Evolutionary conservation across 768 basidiomycete genomes (phyloP), one percentile per base, ranked within the genome.

Genomic region (Exidia glandulosa): DNA sequence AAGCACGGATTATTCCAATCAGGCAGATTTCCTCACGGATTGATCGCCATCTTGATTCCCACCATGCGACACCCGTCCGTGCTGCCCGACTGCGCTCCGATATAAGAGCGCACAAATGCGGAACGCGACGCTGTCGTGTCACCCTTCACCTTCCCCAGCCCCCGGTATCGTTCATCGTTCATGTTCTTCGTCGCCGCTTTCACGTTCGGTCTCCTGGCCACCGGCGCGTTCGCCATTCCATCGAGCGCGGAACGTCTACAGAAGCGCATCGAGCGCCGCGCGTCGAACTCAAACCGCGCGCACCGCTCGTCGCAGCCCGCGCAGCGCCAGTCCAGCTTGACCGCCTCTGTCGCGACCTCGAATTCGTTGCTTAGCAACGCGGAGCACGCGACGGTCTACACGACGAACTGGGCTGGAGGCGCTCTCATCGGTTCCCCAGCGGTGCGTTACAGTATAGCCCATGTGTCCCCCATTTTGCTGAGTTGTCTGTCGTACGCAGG

Each of bases 381-480:
- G 52, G 65, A 64, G 12, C 59, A 71, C 60, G 64, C 60, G 50
- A 14, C 16, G 41, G 67, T 66, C 62, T 70, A 69, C 69, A 70
- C 68, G 64, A 60, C 65, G 25, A 73, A 73, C 70, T 74, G 73
- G 73, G 65, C 73, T 48, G 72, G 73, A 33, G 72, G 70, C 31
- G 70, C 71, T 33, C 69, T 66, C 61, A 65, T 66, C 56, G 62
- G 67, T 27, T 54, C 65, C 58, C 48, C 65, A 2, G 69, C 25
- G n/a, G 10, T 23, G 14, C 25, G 25, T 10, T 30, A 32, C 56
- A 37, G 3, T 29, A 13, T 32, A 25, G 55, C 13, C 33, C 19
- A 33, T 71, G 70, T n/a, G n/a, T n/a, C n/a, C n/a, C n/a, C n/a
- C n/a, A n/a, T n/a, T n/a, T n/a, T n/a, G n/a, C n/a, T n/a, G n/a